Conservation (phyloP, 352 stramenopile genomes). For the Pythium vanterpoolii region DNA sequence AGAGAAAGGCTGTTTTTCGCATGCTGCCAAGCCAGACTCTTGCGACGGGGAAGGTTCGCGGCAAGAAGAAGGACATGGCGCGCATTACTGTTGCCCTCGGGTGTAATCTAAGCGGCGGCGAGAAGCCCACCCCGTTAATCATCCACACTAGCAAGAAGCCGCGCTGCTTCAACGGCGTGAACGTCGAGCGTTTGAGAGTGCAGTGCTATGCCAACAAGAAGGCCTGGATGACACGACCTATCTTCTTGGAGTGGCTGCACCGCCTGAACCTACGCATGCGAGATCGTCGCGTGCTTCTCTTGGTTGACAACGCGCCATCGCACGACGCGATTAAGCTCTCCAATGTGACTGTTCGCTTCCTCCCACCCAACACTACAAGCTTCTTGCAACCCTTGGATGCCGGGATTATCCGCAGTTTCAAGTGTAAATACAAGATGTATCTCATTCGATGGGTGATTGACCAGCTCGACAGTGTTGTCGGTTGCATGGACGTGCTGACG, state of each 20-base stretch:
- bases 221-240: constrained; percentile 2
- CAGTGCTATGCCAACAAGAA: constrained; percentile 10
- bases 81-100: constrained; percentile 8
- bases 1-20: too few relatives aligned
- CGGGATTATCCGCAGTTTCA: constrained; percentile 7
- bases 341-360: constrained; percentile 10
- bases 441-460: too few relatives aligned
- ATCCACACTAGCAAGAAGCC: constrained; percentile 7
- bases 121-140: not conserved
- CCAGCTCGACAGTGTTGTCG: too few relatives aligned
- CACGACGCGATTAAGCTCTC: constrained; percentile 19
- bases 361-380: not conserved
- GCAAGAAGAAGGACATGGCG: constrained; percentile 10
- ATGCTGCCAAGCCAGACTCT: too few relatives aligned
- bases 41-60: constrained; percentile 1
- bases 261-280: constrained; percentile 14
- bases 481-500: too few relatives aligned
- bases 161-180: constrained; percentile 1
- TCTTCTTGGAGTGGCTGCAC: not conserved
- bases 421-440: constrained; percentile 4
- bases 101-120: not conserved
- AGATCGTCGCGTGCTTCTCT: constrained; percentile 11
- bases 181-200: not conserved
- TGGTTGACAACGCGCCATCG: constrained; percentile 14
- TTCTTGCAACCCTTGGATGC: constrained; percentile 1